Conservation (phyloP, 305 asterid species). For the Galium porrigens region DNA sequence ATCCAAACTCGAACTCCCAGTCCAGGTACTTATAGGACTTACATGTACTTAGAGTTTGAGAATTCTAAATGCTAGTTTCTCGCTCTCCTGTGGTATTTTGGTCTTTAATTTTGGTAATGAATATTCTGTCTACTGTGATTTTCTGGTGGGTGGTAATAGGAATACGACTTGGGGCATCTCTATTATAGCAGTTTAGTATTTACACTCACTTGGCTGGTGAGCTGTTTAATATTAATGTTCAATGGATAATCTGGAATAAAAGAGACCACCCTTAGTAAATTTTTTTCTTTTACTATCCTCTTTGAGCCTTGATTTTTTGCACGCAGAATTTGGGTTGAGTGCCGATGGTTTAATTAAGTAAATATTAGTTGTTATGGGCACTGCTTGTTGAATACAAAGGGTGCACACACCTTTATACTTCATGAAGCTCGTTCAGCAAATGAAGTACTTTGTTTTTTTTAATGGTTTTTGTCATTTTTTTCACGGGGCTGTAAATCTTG, state of each 20-base stretch:
- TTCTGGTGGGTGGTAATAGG: too few species aligned
- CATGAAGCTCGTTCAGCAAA: not conserved
- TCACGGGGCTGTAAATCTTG: slow-evolving; percentile 22
- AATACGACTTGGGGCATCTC: too few species aligned
- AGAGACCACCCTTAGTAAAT: too few species aligned
- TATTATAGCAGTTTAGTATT: too few species aligned
- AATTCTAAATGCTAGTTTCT: not conserved
- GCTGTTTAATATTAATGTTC: not conserved
- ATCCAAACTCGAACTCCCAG: slow-evolving; percentile 92
- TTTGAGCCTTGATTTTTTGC: not conserved
- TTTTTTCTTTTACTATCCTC: too few species aligned
- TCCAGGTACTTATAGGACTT: slow-evolving; percentile 50
- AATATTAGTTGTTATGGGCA: not conserved
- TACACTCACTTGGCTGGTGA: too few species aligned
- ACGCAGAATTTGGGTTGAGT: not conserved
- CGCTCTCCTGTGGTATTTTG: not conserved
- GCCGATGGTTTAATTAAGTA: not conserved
- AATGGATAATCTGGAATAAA: not conserved
- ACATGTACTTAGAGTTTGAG: not conserved
- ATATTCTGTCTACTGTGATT: too few species aligned
- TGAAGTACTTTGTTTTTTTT: not conserved
- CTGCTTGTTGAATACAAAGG: not conserved
- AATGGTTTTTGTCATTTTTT: not conserved
- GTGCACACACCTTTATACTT: not conserved
- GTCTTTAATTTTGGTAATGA: not conserved